Base-by-base conservation (phyloP, 306 rosid species). In the Acacia melanoxylon region DNA sequence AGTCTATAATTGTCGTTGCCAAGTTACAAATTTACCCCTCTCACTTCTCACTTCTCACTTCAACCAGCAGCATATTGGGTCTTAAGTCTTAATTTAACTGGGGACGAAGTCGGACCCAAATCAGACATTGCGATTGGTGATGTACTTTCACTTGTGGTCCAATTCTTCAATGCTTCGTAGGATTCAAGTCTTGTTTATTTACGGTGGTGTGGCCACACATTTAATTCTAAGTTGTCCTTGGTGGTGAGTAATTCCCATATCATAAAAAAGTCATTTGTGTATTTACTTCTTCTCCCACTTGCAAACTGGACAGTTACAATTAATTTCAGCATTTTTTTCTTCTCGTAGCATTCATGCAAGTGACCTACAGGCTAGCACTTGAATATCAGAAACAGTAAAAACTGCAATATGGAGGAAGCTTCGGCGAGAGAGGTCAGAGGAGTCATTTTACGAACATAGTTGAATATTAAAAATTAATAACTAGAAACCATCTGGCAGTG, bases 401-500 rank as follows among this genome's bases (percentile, higher is more conserved):
- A 46, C 16, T 54, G 72, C 63, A 77, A 61, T 11, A 29, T 4
- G 70, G 31, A 67, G 86, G 90, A 85, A 85, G 77, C 62, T 84
- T 81, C 80, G 29, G 4, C 14, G 12, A 37, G 54, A 41, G 44
- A 42, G 85, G 89, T 77, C 31, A 80, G 1, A 58, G 14, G 41
- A 35, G 89, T 83, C 72, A 88, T 49, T 85, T 80, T 4, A 17
- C 68, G 59, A 52, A 27, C 4, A 1, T 12, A 72, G 76, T 45
- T 37, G 59, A 52, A 62, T 24, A 80, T 79, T 82, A 4, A 78
- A 37, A 70, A 76, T 63, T 66, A 83, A 77, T 66, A 85, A 77
- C 81, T 22, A 44, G 65, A 81, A 84, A 78, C 84, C 61, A 88
- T 86, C 96, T 95, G 94, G 89, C 92, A 91, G 44, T 72, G 74